Evolutionary conservation across 441 rosid genomes (phyloP).

Genomic region (Omphalea diandra): DNA sequence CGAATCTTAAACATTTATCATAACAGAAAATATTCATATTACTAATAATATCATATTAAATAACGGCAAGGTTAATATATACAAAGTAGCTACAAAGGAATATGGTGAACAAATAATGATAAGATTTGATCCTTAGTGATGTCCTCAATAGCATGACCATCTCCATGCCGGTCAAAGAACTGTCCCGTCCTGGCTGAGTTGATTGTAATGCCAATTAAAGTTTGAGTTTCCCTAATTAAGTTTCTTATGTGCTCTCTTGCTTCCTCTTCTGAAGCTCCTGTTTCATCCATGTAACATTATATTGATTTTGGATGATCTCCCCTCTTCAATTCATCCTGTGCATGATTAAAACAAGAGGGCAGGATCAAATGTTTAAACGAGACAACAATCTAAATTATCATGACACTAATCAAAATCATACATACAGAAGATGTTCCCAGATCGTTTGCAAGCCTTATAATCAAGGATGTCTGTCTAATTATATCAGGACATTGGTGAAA

Average conservation of each 20-base stretch:
- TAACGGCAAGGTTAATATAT: no score
- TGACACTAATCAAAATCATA: background rate
- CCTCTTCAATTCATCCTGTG: constrained; percentile 36
- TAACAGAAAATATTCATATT: no score
- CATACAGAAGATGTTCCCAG: no score
- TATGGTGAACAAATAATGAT: background rate
- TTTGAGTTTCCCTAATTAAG: background rate
- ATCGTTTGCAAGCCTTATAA: no score
- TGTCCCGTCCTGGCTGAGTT: background rate
- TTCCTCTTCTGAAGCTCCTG: constrained; percentile 26
- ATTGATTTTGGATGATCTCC: constrained; percentile 35
- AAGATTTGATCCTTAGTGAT: background rate
- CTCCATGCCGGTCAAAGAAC: background rate
- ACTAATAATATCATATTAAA: no score
- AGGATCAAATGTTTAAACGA: background rate
- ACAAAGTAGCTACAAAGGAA: background rate
- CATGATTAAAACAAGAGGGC: no score
- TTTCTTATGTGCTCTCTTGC: constrained; percentile 23
- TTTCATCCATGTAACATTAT: constrained; percentile 34
- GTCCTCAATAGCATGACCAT: background rate
- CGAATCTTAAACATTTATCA: no score
- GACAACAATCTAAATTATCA: background rate
- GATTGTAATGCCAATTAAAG: background rate
- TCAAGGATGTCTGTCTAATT: no score
- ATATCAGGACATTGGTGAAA: no score